phyloP scores from a whole-genome alignment of 2,329 filamentous ascomycete species.

The Aspergillus fumigatiaffinis region DNA sequence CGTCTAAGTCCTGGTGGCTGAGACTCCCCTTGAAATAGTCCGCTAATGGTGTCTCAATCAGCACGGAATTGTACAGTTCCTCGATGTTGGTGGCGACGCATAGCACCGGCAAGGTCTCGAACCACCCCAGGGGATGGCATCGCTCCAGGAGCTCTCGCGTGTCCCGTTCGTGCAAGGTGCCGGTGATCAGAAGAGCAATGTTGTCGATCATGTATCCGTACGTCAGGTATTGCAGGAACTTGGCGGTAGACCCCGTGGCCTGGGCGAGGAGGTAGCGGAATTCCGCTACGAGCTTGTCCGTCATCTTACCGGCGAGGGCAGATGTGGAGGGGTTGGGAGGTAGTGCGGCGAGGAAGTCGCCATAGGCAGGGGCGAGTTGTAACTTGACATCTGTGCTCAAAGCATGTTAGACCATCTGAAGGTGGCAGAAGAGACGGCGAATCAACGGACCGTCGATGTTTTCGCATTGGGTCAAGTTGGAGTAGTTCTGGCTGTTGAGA shows the following conservation, averaged over 20 bases:
- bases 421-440: slow-evolving; percentile 5
- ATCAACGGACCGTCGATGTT: slow-evolving; percentile 76
- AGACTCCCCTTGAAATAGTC: slow-evolving; percentile 97
- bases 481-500: slow-evolving; percentile 85
- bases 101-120: slow-evolving; percentile 97
- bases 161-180: slow-evolving; percentile 94
- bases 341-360: slow-evolving; percentile 90
- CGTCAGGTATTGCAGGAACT: slow-evolving; percentile 97
- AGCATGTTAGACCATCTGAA: not conserved
- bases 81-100: slow-evolving; percentile 98
- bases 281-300: slow-evolving; percentile 95
- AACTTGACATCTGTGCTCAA: slow-evolving; percentile 78
- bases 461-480: slow-evolving; percentile 95
- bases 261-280: slow-evolving; percentile 96
- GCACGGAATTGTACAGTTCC: slow-evolving; percentile 95
- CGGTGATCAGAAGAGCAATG: slow-evolving; percentile 94
- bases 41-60: slow-evolving; percentile 93
- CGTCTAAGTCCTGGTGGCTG: slow-evolving; percentile 93
- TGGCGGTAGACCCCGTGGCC: slow-evolving; percentile 81
- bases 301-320: slow-evolving; percentile 87
- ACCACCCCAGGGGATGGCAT: slow-evolving; percentile 97
- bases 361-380: slow-evolving; percentile 92
- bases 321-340: slow-evolving; percentile 97
- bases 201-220: slow-evolving; percentile 99
- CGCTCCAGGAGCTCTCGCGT: slow-evolving; percentile 91